Evolutionary conservation across 2,329 filamentous ascomycete species (phyloP).

Genomic region (Apiospora koreana): DNA sequence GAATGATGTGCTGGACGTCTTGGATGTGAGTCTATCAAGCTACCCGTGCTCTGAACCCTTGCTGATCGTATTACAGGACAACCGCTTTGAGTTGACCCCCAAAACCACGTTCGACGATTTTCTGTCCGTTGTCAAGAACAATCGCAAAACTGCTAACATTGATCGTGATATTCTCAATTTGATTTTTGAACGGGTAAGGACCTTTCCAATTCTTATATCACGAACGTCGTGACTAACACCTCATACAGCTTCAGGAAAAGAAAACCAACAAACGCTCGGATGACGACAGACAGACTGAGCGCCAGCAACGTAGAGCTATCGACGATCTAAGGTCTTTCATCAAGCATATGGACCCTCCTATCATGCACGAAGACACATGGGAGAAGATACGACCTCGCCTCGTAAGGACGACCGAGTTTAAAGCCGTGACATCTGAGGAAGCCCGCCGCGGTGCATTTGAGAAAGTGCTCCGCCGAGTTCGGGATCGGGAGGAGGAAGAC

Average conservation of each 20-base stretch:
- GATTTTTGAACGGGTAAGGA: slow-evolving; percentile 76
- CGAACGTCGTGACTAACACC: not conserved
- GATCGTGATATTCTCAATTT: slow-evolving; percentile 75
- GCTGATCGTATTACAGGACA: slow-evolving; percentile 60
- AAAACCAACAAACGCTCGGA: slow-evolving; percentile 71
- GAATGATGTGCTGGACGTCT: slow-evolving; percentile 83
- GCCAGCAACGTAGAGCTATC: slow-evolving; percentile 79
- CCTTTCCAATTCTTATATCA: not conserved
- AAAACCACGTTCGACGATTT: slow-evolving; percentile 91
- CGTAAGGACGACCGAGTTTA: slow-evolving; percentile 80
- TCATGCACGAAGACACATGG: slow-evolving; percentile 78
- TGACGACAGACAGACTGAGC: slow-evolving; percentile 83
- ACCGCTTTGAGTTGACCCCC: slow-evolving; percentile 85
- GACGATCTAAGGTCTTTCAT: slow-evolving; percentile 84
- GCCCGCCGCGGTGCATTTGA: slow-evolving; percentile 83
- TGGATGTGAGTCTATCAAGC: slow-evolving; percentile 67
- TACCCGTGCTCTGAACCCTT: not conserved
- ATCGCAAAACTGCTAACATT: slow-evolving; percentile 86
- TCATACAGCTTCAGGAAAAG: slow-evolving; percentile 74
- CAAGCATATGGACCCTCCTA: slow-evolving; percentile 86
- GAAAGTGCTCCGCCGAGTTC: slow-evolving; percentile 86
- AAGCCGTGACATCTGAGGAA: slow-evolving; percentile 80
- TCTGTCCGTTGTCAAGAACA: slow-evolving; percentile 75
- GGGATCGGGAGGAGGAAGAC: slow-evolving; percentile 89
- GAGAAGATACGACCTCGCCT: slow-evolving; percentile 82